phyloP scores from a whole-genome alignment of 352 stramenopile species.

The Globisporangium megalacanthum region DNA sequence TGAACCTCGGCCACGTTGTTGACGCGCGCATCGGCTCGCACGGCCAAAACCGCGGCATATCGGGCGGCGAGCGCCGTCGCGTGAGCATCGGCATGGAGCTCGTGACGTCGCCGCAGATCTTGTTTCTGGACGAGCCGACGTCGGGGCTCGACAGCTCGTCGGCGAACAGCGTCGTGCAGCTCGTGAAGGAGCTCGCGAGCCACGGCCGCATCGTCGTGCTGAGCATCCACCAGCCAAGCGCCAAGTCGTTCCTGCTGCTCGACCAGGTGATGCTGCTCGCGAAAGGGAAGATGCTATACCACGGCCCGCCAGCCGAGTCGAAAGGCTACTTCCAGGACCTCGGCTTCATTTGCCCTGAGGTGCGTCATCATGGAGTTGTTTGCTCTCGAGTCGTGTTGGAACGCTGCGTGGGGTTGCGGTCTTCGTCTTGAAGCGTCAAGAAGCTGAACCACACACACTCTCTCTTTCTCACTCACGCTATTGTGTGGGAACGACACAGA shows the following conservation, averaged over 20 bases:
- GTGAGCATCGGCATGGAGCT: constrained; percentile 93
- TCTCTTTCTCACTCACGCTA: not conserved
- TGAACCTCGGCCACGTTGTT: constrained; percentile 67
- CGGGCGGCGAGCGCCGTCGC: constrained; percentile 89
- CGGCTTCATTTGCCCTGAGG: constrained; percentile 59
- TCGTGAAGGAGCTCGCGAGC: constrained; percentile 82
- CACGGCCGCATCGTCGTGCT: constrained; percentile 78
- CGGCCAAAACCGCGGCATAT: constrained; percentile 79
- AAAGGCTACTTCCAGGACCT: constrained; percentile 60
- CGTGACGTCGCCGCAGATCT: constrained; percentile 82
- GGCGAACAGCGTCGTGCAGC: constrained; percentile 87
- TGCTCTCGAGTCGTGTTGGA: not conserved
- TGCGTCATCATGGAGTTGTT: not conserved
- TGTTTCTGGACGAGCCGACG: constrained; percentile 91
- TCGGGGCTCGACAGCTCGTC: constrained; percentile 89
- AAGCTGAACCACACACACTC: not conserved
- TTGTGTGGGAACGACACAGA: constrained; percentile 13
- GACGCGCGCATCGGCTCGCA: constrained; percentile 50
- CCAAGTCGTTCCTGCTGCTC: constrained; percentile 87
- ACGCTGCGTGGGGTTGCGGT: not conserved
- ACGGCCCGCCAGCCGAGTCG: constrained; percentile 36
- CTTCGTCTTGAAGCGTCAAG: not conserved
- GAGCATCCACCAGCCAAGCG: constrained; percentile 88
- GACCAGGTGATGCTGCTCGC: constrained; percentile 89
- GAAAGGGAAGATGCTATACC: constrained; percentile 69